Conservation (phyloP, 1,139 yeast species). For the Suhomyces bokatorum region DNA sequence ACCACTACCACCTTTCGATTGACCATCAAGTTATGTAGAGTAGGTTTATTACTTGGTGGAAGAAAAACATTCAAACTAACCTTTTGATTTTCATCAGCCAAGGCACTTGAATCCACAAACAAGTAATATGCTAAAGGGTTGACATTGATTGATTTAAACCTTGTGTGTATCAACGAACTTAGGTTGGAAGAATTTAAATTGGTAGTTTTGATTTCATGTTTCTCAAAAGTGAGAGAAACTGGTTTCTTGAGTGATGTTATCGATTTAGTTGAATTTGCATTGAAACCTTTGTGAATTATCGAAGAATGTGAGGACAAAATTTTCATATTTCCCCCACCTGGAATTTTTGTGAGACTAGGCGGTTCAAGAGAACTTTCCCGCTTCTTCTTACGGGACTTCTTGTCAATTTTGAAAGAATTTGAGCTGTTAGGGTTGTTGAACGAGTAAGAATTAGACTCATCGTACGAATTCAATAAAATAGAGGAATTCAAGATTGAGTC, state of each 20-base stretch:
- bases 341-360: slow-evolving; percentile 18
- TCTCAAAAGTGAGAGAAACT: slow-evolving; percentile 26
- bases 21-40: slow-evolving; percentile 35
- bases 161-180: slow-evolving; percentile 43
- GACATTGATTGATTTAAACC: slow-evolving; percentile 34
- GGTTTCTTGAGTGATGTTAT: slow-evolving; percentile 6
- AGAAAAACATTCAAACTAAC: slow-evolving; percentile 38
- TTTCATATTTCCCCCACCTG: slow-evolving; percentile 8
- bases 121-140: slow-evolving; percentile 57
- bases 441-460: slow-evolving; percentile 18
- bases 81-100: not conserved
- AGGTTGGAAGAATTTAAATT: slow-evolving; percentile 28
- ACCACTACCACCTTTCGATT: slow-evolving; percentile 51
- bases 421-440: slow-evolving; percentile 17
- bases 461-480: slow-evolving; percentile 29
- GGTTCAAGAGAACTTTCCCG: slow-evolving; percentile 22
- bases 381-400: slow-evolving; percentile 23
- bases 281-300: slow-evolving; percentile 1
- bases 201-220: slow-evolving; percentile 16
- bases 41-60: slow-evolving; percentile 38
- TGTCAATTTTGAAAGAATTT: slow-evolving; percentile 11
- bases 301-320: slow-evolving; percentile 12
- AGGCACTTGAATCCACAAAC: slow-evolving; percentile 38
- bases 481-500: slow-evolving; percentile 41
- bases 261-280: slow-evolving; percentile 3